Evolutionary conservation across 306 rosid genomes (phyloP).

Genomic region (Fragaria vesca): DNA sequence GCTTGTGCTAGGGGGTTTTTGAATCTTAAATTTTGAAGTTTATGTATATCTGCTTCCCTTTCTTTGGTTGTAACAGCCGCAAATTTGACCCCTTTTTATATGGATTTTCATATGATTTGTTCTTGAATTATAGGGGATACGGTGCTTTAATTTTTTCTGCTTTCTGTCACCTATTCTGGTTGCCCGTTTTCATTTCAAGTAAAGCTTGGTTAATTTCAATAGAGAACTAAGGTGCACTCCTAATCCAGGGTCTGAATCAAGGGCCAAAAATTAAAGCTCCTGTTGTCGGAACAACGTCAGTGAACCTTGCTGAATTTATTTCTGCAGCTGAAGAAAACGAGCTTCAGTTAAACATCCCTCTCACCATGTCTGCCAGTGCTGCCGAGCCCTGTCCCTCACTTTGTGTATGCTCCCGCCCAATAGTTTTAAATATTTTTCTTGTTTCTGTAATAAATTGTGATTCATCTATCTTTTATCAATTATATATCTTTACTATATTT

Average conservation of each 20-base stretch:
- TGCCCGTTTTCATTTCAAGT: not conserved
- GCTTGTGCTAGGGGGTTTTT: not conserved
- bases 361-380: constrained; percentile 44
- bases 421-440: not conserved
- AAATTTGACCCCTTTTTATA: not conserved
- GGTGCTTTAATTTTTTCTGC: not conserved
- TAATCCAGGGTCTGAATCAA: constrained; percentile 71
- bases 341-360: constrained; percentile 67
- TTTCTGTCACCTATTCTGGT: not conserved
- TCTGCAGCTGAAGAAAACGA: constrained; percentile 70
- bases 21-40: not conserved
- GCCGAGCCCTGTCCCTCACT: constrained; percentile 61
- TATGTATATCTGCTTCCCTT: not conserved
- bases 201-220: not conserved
- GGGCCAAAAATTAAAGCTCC: constrained; percentile 69
- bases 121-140: not conserved
- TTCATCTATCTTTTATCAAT: not conserved
- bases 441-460: not conserved
- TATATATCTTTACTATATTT: not conserved
- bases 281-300: constrained; percentile 66
- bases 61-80: not conserved
- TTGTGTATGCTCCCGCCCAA: constrained; percentile 45
- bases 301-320: constrained; percentile 87
- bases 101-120: not conserved
- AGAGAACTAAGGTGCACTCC: constrained; percentile 15